Evolutionary conservation across 164 flowering plant genomes (phyloP).

Genomic region (Aristolochia contorta): DNA sequence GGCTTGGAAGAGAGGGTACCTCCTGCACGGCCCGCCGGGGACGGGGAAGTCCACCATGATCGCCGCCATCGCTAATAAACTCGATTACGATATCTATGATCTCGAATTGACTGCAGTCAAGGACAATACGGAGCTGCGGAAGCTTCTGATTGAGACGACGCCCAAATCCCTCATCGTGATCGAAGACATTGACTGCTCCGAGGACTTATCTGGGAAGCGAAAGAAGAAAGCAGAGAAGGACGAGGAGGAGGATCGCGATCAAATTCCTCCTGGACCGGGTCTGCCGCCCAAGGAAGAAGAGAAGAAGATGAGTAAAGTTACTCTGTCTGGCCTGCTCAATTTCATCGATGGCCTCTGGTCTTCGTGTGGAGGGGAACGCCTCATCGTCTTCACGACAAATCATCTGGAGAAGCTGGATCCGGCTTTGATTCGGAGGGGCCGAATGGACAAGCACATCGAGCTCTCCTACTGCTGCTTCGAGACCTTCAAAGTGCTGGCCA

Average conservation of each 20-base stretch:
- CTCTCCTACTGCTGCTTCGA: too few species aligned
- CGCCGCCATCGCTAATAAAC: constrained; percentile 55
- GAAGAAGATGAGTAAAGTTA: constrained; percentile 20
- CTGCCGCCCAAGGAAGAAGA: constrained; percentile 1
- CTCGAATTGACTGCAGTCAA: constrained; percentile 53
- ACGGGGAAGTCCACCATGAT: constrained; percentile 64
- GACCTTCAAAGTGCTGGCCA: too few species aligned
- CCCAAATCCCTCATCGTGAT: constrained; percentile 48
- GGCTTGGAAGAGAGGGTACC: too few species aligned
- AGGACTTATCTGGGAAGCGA: too few species aligned
- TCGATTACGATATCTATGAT: constrained; percentile 53
- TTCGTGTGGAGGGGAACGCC: too few species aligned
- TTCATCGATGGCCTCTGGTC: too few species aligned
- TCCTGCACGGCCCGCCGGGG: constrained; percentile 60
- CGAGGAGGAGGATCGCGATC: constrained; percentile 11
- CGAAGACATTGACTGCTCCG: constrained; percentile 69
- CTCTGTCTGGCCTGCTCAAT: too few species aligned
- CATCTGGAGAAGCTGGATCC: too few species aligned
- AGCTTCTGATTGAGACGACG: constrained; percentile 36
- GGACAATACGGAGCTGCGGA: too few species aligned
- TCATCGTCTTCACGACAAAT: too few species aligned
- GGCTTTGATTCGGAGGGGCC: too few species aligned
- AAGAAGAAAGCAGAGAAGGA: constrained; percentile 29
- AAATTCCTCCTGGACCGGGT: background rate
- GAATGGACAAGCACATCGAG: too few species aligned